A percentile compares a stretch with the other conserved stretches of the same genome.
These are phyloP conservation scores for Phaeosphaeria sp. DNA, from an alignment of 2,329 filamentous ascomycete species.

Conservation along the genomic window DNA sequence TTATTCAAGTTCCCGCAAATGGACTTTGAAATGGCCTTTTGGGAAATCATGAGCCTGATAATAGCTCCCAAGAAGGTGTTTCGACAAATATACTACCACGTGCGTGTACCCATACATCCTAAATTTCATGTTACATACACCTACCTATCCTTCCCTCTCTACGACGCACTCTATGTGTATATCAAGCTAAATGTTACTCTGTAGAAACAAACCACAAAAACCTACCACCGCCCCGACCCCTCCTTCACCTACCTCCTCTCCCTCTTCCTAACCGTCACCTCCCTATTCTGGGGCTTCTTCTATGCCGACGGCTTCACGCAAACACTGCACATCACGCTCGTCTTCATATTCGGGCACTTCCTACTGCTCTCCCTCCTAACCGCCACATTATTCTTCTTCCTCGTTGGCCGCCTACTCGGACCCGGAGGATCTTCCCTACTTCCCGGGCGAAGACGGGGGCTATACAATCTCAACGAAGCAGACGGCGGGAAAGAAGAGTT, in stretches of 20 bases:
- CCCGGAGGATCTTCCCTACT: conserved; percentile 62
- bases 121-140: too few relatives aligned
- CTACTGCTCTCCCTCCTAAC: conserved; percentile 65
- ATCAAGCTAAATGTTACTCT: not conserved
- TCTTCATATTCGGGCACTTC: conserved; percentile 66
- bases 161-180: too few relatives aligned
- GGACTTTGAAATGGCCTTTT: conserved; percentile 77
- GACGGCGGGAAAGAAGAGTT: conserved; percentile 61
- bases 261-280: conserved; percentile 65
- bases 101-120: too few relatives aligned
- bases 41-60: conserved; percentile 74
- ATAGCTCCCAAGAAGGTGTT: conserved; percentile 76
- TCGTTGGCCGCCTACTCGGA: conserved; percentile 68
- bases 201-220: conserved; percentile 70
- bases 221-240: conserved; percentile 72
- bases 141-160: too few relatives aligned
- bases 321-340: conserved; percentile 54
- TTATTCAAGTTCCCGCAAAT: conserved; percentile 76
- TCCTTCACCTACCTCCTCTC: conserved; percentile 74
- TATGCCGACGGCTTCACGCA: conserved; percentile 55
- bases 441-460: conserved; percentile 60
- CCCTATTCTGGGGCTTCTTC: conserved; percentile 65
- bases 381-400: conserved; percentile 68
- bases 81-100: conserved; percentile 74
- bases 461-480: conserved; percentile 63